These are phyloP conservation scores for Stephanodiscus triporus DNA, from an alignment of 108 stramenopile genomes.

Conservation along the genomic window DNA sequence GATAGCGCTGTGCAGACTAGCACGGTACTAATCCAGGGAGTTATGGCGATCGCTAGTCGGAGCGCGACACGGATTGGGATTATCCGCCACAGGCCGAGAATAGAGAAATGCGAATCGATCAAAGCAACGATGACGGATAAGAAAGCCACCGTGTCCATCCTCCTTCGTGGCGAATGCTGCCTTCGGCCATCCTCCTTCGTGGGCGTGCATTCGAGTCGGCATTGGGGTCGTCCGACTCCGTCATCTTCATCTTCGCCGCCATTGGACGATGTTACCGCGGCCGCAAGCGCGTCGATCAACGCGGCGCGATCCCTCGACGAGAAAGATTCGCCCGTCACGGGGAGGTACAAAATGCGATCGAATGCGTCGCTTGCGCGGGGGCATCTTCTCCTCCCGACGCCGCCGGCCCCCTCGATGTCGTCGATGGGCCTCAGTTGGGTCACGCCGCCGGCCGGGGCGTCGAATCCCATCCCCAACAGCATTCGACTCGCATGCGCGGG, in stretches of 20 bases:
- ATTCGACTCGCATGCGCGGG: slow-evolving; percentile 43
- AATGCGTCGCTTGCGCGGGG: slow-evolving; percentile 52
- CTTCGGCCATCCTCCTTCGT: neutral
- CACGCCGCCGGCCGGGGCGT: slow-evolving; percentile 62
- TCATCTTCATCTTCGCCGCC: neutral
- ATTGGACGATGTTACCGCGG: slow-evolving; percentile 6
- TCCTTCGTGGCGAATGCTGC: neutral
- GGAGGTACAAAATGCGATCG: slow-evolving; percentile 69
- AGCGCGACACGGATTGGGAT: slow-evolving; percentile 9
- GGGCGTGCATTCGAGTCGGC: slow-evolving; percentile 4
- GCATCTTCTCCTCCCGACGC: slow-evolving; percentile 11
- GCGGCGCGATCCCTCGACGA: slow-evolving; percentile 28
- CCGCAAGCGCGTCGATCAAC: slow-evolving; percentile 34
- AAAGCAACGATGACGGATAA: neutral
- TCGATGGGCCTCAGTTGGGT: slow-evolving; percentile 70
- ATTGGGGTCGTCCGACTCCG: neutral
- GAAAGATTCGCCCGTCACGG: slow-evolving; percentile 55
- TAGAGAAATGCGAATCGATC: slow-evolving; percentile 26
- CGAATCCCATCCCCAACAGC: slow-evolving; percentile 56
- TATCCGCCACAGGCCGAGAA: slow-evolving; percentile 4
- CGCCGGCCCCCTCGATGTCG: slow-evolving; percentile 2
- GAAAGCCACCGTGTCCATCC: slow-evolving; percentile 1
- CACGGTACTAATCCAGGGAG: slow-evolving; percentile 8
- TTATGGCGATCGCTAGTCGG: slow-evolving; percentile 10
- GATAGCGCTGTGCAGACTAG: slow-evolving; percentile 8